These are phyloP conservation scores for Escovopsis sp. DNA, from an alignment of 2,329 filamentous ascomycete species.

Conservation along the genomic window DNA sequence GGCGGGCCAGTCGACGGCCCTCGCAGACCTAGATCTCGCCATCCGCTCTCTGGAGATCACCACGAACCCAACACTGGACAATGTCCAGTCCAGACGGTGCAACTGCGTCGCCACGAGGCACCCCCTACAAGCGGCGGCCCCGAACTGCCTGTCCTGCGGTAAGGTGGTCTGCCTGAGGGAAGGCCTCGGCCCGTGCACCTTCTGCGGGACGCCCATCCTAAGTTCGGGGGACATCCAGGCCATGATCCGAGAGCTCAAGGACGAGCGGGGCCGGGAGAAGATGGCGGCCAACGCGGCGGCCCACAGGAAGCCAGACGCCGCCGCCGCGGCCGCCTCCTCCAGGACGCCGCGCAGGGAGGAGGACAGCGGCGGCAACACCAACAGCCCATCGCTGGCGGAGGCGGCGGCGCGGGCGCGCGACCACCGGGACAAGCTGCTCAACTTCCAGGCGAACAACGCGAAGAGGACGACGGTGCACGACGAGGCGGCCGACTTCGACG, in stretches of 20 bases:
- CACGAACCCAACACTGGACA: constrained; percentile 62
- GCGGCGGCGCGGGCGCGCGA: constrained; percentile 56
- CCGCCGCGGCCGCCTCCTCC: constrained; percentile 46
- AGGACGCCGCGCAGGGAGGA: constrained; percentile 27
- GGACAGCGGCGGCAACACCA: constrained; percentile 4
- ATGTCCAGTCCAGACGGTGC: constrained; percentile 49
- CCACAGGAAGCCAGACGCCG: constrained; percentile 51
- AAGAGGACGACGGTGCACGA: constrained; percentile 72
- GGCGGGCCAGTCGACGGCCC: constrained; percentile 62
- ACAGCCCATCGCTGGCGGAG: constrained; percentile 28
- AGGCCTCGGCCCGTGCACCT: constrained; percentile 86
- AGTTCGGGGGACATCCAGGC: constrained; percentile 59
- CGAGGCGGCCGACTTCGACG: constrained; percentile 56
- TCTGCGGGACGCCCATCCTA: constrained; percentile 64
- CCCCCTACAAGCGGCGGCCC: constrained; percentile 75
- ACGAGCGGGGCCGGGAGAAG: constrained; percentile 75
- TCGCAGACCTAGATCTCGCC: constrained; percentile 61
- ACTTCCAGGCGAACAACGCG: constrained; percentile 76
- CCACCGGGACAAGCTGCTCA: constrained; percentile 67
- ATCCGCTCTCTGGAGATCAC: constrained; percentile 84
- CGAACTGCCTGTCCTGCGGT: constrained; percentile 83
- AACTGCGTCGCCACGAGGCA: constrained; percentile 81
- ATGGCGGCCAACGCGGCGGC: constrained; percentile 66
- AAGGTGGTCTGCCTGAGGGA: constrained; percentile 94
- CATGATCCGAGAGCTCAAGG: constrained; percentile 71